Percentiles rank a stretch among this genome's conserved stretches.
These are phyloP conservation scores for Alternaria sp. DNA, from an alignment of 2,329 filamentous ascomycete genomes.

Conservation along the genomic window DNA sequence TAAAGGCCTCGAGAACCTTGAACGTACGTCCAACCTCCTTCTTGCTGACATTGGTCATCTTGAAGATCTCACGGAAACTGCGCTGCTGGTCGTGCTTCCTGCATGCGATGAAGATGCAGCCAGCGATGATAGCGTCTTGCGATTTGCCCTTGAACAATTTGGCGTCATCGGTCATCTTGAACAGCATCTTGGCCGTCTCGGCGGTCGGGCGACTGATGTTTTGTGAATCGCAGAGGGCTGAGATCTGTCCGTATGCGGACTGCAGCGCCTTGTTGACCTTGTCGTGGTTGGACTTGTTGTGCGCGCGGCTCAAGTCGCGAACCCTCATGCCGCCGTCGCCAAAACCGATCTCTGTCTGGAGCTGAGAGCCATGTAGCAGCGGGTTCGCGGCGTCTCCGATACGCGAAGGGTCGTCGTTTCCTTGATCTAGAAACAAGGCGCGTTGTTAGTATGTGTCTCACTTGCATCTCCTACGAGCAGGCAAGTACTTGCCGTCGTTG, in stretches of 20 bases:
- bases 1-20: constrained; percentile 88
- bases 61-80: constrained; percentile 93
- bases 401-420: constrained; percentile 95
- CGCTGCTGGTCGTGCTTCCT: constrained; percentile 86
- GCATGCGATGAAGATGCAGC: constrained; percentile 97
- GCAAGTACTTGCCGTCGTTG: constrained; percentile 71
- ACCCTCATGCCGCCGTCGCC: constrained; percentile 75
- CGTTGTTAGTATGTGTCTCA: constrained; percentile 8
- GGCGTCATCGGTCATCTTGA: constrained; percentile 91
- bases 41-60: constrained; percentile 91
- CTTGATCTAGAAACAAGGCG: constrained; percentile 65
- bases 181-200: constrained; percentile 92
- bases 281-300: constrained; percentile 81
- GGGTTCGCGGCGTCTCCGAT: constrained; percentile 93
- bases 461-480: not conserved
- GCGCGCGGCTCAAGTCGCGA: constrained; percentile 80
- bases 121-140: constrained; percentile 90
- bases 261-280: constrained; percentile 84
- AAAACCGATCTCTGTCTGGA: constrained; percentile 87
- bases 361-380: constrained; percentile 86
- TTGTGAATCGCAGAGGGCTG: constrained; percentile 75
- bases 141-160: constrained; percentile 96
- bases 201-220: constrained; percentile 79
- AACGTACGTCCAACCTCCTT: constrained; percentile 98
- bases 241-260: constrained; percentile 87